A percentile compares a stretch with the other conserved stretches of the same genome.
Conservation (phyloP, 2,329 filamentous ascomycete genomes). For the Pseudogymnoascus sp. region DNA sequence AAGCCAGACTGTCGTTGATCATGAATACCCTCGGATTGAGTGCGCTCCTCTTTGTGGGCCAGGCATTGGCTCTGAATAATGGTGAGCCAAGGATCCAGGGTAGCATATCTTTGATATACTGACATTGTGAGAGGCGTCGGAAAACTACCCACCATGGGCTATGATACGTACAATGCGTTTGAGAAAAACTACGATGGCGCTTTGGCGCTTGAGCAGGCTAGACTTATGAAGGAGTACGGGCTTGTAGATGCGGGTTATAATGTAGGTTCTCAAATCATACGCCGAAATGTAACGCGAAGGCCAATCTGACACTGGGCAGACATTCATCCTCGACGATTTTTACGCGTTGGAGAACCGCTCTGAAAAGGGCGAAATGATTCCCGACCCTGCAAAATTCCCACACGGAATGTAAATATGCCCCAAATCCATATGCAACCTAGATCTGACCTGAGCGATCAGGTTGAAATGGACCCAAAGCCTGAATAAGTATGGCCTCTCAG, state of each 20-base stretch:
- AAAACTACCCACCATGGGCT: neutral
- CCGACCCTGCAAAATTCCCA: neutral
- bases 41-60: neutral
- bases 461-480: neutral
- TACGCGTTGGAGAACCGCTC: slow-evolving; percentile 1
- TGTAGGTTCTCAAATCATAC: neutral
- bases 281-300: neutral
- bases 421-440: neutral
- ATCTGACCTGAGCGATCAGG: neutral
- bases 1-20: neutral
- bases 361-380: neutral
- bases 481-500: neutral
- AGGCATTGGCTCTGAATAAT: slow-evolving; percentile 1
- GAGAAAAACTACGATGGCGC: neutral
- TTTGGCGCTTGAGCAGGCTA: neutral
- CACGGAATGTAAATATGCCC: neutral
- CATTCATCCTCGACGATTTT: neutral
- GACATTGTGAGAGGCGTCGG: neutral
- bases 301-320: neutral
- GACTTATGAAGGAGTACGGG: neutral
- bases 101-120: neutral
- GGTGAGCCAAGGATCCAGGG: neutral
- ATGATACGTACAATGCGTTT: neutral
- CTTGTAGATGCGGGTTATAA: slow-evolving; percentile 5
- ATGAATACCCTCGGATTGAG: neutral